Evolutionary conservation across 2,329 filamentous ascomycete species (phyloP).

Genomic region (Scolecobasidium constrictum): DNA sequence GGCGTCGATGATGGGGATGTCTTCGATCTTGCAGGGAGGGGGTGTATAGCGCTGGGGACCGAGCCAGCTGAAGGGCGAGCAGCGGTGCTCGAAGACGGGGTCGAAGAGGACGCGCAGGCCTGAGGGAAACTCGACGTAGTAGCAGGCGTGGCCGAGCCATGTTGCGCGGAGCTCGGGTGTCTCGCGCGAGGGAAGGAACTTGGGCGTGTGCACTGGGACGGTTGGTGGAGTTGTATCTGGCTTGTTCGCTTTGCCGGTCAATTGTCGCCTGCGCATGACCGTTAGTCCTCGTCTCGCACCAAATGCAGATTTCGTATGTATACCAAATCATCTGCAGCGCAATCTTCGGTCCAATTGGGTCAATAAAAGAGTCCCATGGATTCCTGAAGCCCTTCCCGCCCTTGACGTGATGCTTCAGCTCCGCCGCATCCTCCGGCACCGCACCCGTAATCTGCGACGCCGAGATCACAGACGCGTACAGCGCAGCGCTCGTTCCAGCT

Average conservation of each 20-base stretch:
- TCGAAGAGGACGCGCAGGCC: conserved; percentile 87
- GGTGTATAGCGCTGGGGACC: conserved; percentile 71
- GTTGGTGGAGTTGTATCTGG: conserved; percentile 57
- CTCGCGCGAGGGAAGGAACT: conserved; percentile 52
- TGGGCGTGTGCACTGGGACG: conserved; percentile 54
- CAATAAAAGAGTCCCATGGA: conserved; percentile 44
- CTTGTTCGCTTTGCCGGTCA: conserved; percentile 38
- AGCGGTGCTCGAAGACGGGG: conserved; percentile 82
- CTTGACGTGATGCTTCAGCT: conserved; percentile 40
- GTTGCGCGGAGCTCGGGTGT: conserved; percentile 63
- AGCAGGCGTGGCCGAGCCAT: conserved; percentile 93
- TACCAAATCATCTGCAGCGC: conserved; percentile 28
- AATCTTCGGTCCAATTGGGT: conserved; percentile 25
- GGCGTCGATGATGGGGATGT: conserved; percentile 66
- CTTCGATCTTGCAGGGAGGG: conserved; percentile 62
- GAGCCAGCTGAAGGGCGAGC: conserved; percentile 61
- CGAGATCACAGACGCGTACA: conserved; percentile 31
- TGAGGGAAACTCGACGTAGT: conserved; percentile 78
- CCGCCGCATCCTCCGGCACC: conserved; percentile 33
- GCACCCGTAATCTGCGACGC: conserved; percentile 24
- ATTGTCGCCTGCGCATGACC: conserved; percentile 25
- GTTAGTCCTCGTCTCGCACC: conserved; percentile 9
- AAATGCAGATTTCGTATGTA: conserved; percentile 5
- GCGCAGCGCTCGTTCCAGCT: conserved; percentile 19
- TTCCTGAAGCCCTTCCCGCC: conserved; percentile 45